Conservation (phyloP, 2,329 filamentous ascomycete genomes). For the Fusarium pininemorale region DNA sequence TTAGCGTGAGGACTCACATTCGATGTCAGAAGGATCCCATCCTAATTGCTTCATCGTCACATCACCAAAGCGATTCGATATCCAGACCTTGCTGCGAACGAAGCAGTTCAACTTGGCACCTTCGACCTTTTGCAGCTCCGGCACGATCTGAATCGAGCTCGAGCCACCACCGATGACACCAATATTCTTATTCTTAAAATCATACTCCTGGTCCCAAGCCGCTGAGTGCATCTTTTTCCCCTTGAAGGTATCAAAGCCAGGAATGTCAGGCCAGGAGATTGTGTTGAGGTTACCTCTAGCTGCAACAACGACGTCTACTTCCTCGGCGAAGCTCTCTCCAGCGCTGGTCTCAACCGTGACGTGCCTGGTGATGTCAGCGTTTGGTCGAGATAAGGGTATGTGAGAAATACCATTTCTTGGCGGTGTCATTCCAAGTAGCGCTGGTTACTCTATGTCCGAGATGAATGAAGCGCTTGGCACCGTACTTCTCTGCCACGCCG, state of each 20-base stretch:
- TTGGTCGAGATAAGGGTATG: accelerated
- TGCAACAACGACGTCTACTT: not conserved
- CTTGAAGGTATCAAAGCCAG: not conserved
- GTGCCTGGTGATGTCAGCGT: not conserved
- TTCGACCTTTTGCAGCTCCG: not conserved
- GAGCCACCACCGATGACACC: not conserved
- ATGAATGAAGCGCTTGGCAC: not conserved
- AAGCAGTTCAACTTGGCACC: not conserved
- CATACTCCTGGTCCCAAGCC: not conserved
- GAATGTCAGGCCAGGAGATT: not conserved
- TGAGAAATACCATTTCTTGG: not conserved
- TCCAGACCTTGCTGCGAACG: not conserved
- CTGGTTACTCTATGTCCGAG: not conserved
- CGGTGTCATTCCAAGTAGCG: not conserved
- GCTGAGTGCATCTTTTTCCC: constrained; percentile 2
- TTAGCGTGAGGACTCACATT: not conserved
- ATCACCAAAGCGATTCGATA: not conserved
- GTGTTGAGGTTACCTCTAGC: not conserved
- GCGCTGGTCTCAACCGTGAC: accelerated
- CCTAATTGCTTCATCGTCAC: not conserved
- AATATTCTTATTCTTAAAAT: not conserved
- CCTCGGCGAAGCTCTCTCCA: not conserved
- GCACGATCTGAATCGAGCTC: not conserved
- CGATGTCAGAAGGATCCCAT: not conserved
- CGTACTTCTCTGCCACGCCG: not conserved